phyloP scores from a whole-genome alignment of 257 asterid species.

The Linderniella brevidens region DNA sequence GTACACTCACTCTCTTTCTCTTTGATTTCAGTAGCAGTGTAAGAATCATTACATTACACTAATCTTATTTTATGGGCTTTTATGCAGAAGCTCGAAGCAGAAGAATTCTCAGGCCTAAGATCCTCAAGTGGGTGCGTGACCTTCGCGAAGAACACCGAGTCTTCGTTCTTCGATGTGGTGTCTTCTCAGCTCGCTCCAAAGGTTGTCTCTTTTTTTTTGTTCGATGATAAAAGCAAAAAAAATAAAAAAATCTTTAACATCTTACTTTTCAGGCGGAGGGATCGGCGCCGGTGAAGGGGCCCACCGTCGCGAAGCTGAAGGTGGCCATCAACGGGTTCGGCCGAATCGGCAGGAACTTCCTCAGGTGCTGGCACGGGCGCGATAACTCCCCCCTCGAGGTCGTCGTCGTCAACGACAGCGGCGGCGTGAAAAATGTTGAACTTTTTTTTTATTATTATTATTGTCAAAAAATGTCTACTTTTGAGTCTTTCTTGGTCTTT shows the following conservation, averaged over 20 bases:
- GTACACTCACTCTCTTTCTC: slow-evolving; percentile 11
- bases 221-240: too few species aligned
- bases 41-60: neutral
- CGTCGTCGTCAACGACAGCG: slow-evolving; percentile 74
- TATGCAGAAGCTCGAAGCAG: slow-evolving; percentile 43
- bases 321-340: slow-evolving; percentile 92
- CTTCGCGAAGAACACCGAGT: slow-evolving; percentile 27
- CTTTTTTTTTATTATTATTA: too few species aligned
- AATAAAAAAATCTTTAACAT: neutral
- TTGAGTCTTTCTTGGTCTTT: too few species aligned
- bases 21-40: neutral
- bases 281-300: slow-evolving; percentile 48
- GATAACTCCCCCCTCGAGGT: slow-evolving; percentile 88
- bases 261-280: slow-evolving; percentile 26
- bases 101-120: slow-evolving; percentile 58
- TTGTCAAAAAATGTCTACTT: too few species aligned
- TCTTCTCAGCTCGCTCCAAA: slow-evolving; percentile 55
- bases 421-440: slow-evolving; percentile 83
- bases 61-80: neutral
- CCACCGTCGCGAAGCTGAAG: slow-evolving; percentile 70
- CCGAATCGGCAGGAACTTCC: slow-evolving; percentile 89
- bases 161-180: slow-evolving; percentile 51
- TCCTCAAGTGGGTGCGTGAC: slow-evolving; percentile 45
- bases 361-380: slow-evolving; percentile 93
- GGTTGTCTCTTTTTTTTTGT: slow-evolving; percentile 16